phyloP scores from a whole-genome alignment of 768 basidiomycete species.

The Collybiopsis confluens region DNA sequence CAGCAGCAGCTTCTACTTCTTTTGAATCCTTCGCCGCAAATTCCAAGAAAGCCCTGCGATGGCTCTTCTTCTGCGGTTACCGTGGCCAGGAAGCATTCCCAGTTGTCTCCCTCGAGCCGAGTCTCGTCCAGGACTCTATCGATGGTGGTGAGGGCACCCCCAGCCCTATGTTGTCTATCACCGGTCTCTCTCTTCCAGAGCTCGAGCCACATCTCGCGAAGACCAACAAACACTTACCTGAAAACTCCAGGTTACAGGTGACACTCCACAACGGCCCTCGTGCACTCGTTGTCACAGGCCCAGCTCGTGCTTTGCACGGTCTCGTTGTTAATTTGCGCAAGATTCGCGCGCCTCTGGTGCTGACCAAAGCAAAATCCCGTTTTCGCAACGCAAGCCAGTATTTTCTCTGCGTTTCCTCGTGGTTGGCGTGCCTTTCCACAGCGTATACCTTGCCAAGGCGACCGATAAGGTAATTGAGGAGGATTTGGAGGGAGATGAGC shows the following conservation, averaged over 20 bases:
- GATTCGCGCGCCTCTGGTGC: conserved; percentile 79
- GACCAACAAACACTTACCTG: conserved; percentile 83
- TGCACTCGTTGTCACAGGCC: conserved; percentile 91
- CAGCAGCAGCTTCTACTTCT: conserved; percentile 74
- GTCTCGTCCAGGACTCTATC: conserved; percentile 80
- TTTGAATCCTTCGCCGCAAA: conserved; percentile 74
- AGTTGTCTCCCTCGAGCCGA: conserved; percentile 81
- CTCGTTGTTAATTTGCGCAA: conserved; percentile 89
- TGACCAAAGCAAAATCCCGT: conserved; percentile 92
- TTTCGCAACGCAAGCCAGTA: conserved; percentile 90
- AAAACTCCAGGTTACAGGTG: conserved; percentile 73
- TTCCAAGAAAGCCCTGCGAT: conserved; percentile 78
- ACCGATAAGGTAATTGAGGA: conserved; percentile 73
- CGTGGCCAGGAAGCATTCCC: conserved; percentile 96
- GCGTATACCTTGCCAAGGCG: conserved; percentile 70
- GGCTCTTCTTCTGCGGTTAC: conserved; percentile 91
- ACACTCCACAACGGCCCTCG: conserved; percentile 93
- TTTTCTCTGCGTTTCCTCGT: conserved; percentile 92
- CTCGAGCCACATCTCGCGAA: conserved; percentile 78
- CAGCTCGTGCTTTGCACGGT: conserved; percentile 87
- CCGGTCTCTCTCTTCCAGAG: conserved; percentile 74
- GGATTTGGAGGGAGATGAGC: conserved; percentile 72
- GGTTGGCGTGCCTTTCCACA: conserved; percentile 95
- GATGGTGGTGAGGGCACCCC: conserved; percentile 93
- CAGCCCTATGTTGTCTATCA: conserved; percentile 89